phyloP scores from a whole-genome alignment of 2,329 filamentous ascomycete genomes.

The Aspergillus versicolor region DNA sequence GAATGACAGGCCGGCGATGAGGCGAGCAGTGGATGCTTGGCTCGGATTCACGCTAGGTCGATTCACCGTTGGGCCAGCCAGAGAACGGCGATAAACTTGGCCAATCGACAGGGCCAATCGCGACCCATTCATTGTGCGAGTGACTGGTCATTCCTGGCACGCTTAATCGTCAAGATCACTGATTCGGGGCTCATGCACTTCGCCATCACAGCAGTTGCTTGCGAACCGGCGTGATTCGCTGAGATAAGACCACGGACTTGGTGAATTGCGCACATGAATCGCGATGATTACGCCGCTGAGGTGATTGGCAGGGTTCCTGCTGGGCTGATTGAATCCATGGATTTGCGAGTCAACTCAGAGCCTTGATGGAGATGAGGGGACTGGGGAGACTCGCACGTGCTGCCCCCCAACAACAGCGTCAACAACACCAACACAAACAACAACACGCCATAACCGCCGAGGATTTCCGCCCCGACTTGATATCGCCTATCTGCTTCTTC shows the following conservation, averaged over 20 bases:
- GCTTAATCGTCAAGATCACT: not conserved
- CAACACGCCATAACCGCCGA: not conserved
- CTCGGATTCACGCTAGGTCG: conserved; percentile 1
- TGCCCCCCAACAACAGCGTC: too few relatives aligned
- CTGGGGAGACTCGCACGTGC: too few relatives aligned
- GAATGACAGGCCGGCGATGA: conserved; percentile 2
- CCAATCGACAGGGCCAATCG: not conserved
- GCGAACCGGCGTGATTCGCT: not conserved
- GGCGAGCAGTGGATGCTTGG: conserved; percentile 2
- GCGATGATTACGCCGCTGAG: not conserved
- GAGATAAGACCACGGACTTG: not conserved
- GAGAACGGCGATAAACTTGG: conserved; percentile 14
- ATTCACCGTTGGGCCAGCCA: conserved; percentile 14
- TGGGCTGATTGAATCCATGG: not conserved
- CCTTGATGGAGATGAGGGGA: too few relatives aligned
- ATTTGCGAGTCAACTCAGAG: not conserved
- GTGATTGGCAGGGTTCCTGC: not conserved
- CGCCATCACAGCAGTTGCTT: not conserved
- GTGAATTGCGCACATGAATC: not conserved
- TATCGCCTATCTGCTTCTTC: not conserved
- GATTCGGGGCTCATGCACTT: not conserved
- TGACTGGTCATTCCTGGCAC: not conserved
- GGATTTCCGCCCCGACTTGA: not conserved
- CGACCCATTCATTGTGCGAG: not conserved
- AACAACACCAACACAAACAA: too few relatives aligned